Evolutionary conservation across 768 basidiomycete species (phyloP).

Genomic region (Psilocybe azurescens): DNA sequence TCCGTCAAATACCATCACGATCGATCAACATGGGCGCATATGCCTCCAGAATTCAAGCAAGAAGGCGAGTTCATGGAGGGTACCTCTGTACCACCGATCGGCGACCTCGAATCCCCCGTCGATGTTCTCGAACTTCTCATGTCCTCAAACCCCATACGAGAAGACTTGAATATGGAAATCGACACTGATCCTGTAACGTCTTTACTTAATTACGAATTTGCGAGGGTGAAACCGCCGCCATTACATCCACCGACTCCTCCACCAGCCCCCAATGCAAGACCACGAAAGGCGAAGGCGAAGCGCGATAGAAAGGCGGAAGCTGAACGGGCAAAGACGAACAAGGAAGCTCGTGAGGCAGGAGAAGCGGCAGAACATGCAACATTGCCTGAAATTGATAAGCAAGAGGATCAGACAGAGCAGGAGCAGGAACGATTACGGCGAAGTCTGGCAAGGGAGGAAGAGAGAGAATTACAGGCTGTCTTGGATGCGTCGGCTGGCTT

Average conservation of each 20-base stretch:
- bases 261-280: conserved; percentile 50
- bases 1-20: conserved; percentile 26
- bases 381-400: conserved; percentile 12
- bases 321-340: conserved; percentile 37
- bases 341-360: conserved; percentile 34
- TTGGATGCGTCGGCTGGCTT: conserved; percentile 50
- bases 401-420: background rate
- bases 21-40: conserved; percentile 6
- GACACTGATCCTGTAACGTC: conserved; percentile 64
- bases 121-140: conserved; percentile 60
- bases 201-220: conserved; percentile 72
- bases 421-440: conserved; percentile 3
- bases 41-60: background rate
- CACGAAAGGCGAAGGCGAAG: conserved; percentile 41
- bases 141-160: conserved; percentile 55
- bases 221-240: conserved; percentile 63
- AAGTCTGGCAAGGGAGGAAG: conserved; percentile 14
- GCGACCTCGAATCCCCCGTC: conserved; percentile 78
- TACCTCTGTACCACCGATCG: conserved; percentile 40
- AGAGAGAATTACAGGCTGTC: conserved; percentile 19
- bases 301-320: conserved; percentile 46
- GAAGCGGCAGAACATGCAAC: conserved; percentile 20
- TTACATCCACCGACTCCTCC: conserved; percentile 34
- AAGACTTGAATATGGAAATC: conserved; percentile 59
- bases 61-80: conserved; percentile 5